Evolutionary conservation across 305 asterid species (phyloP), one percentile per base, ranked within the genome.

Genomic region (Nicotiana rustica): DNA sequence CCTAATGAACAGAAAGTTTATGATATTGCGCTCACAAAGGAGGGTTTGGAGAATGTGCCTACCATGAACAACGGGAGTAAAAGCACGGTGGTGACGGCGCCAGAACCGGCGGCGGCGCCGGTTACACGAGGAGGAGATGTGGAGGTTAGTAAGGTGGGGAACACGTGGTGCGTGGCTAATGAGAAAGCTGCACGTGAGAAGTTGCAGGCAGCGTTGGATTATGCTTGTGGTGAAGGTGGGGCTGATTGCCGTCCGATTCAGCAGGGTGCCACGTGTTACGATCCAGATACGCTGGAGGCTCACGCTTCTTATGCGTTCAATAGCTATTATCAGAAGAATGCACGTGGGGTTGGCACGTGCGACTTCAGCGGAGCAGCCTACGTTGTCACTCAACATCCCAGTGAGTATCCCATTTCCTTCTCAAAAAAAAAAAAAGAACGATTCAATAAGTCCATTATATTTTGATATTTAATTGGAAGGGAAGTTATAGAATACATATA

Each of bases 191-290:
- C 87, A 57, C 75, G 75, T 12, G 65, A 88, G 83, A 88, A 86
- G 68, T 49, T 94, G 78, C 89, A 88, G 67, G 78, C 71, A 10
- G 98, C 91, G 75, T 36, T 94, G 60, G 90, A 92, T 83, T 94
- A 86, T 77, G 98, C 98, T 2, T 94, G 98, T 41, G 97, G 96
- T 0, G 89, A 89, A 65, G 98, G 96, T 6, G 90, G 88, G 3
- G 98, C 94, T 8, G 98, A 94, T 85, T 94, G 98, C 87, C 89
- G 88, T 85, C 91, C 92, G 88, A 93, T 94, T 49, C 92, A 94
- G 80, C 10, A 15, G 0, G 98, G 92, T n/a, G 83, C 92, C 80
- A 85, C 92, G 88, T 94, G 98, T 86, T 90, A 92, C 73, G 2
- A 91, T 87, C 98, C 96, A 0, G 80, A 87, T 61, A 81, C 91